These are phyloP conservation scores for Arbutus unedo DNA, from an alignment of 148 eudicot species.

Conservation along the genomic window DNA sequence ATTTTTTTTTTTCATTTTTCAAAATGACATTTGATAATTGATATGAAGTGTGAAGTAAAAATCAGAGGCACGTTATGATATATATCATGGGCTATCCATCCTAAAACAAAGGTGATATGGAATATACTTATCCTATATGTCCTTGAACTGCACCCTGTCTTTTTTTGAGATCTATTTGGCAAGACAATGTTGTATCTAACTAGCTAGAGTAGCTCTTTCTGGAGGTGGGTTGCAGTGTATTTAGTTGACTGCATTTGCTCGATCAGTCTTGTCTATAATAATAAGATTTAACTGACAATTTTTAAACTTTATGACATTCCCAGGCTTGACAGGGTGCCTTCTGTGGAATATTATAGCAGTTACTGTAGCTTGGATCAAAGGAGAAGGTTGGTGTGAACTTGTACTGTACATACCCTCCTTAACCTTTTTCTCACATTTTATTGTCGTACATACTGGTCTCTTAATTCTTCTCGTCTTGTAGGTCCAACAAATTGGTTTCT, in stretches of 20 bases:
- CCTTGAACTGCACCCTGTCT: not conserved
- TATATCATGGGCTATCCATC: not conserved
- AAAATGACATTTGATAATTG: not conserved
- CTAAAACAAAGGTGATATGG: not conserved
- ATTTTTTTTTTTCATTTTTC: not conserved
- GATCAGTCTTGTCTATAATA: not conserved
- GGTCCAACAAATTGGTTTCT: conserved; percentile 83
- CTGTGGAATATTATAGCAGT: conserved; percentile 79
- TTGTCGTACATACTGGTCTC: not conserved
- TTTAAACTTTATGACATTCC: conserved; percentile 6
- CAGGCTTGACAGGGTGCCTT: conserved; percentile 72
- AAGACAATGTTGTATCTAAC: not conserved
- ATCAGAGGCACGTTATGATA: not conserved
- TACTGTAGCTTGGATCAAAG: conserved; percentile 76
- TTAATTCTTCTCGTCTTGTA: conserved; percentile 18
- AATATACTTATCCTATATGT: not conserved
- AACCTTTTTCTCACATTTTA: not conserved
- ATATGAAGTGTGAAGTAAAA: not conserved
- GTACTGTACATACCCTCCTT: too few species aligned
- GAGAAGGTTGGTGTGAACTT: conserved; percentile 48
- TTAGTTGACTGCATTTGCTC: conserved; percentile 1
- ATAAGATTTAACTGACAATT: not conserved
- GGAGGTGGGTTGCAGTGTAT: not conserved
- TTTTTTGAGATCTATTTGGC: not conserved
- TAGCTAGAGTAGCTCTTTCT: conserved; percentile 5